Evolutionary conservation across 108 stramenopile genomes (phyloP).

Genomic region (Cyclotella sp.): DNA sequence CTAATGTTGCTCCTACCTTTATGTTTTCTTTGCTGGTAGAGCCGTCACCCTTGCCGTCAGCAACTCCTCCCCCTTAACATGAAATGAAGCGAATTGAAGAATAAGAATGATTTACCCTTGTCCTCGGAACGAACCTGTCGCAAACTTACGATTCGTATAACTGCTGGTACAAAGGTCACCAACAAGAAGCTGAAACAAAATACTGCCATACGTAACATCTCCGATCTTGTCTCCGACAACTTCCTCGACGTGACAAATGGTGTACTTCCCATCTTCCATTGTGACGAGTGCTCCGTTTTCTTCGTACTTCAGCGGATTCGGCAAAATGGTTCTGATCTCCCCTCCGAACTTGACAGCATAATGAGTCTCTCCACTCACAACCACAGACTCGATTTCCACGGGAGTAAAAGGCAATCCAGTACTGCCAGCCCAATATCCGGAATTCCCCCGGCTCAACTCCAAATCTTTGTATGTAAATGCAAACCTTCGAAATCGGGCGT

Average conservation of each 20-base stretch:
- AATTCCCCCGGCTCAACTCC: constrained; percentile 26
- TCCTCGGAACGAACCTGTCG: constrained; percentile 1
- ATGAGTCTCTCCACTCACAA: constrained; percentile 14
- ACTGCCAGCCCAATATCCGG: constrained; percentile 4
- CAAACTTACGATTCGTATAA: constrained; percentile 32
- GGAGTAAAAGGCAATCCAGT: constrained; percentile 29
- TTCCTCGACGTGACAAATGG: constrained; percentile 44
- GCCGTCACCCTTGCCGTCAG: constrained; percentile 43
- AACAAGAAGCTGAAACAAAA: constrained; percentile 27
- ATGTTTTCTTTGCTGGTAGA: constrained; percentile 26
- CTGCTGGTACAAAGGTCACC: constrained; percentile 12
- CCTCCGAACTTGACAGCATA: constrained; percentile 45
- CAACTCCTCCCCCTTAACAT: constrained; percentile 22
- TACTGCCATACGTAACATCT: constrained; percentile 8
- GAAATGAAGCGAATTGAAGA: not conserved
- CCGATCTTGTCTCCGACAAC: constrained; percentile 28
- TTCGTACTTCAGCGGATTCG: constrained; percentile 25
- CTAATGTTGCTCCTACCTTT: not conserved
- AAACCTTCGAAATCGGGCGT: constrained; percentile 37
- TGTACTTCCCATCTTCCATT: constrained; percentile 28
- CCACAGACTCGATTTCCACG: constrained; percentile 28
- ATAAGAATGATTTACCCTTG: too few species aligned
- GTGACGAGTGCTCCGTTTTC: constrained; percentile 7
- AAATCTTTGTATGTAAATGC: constrained; percentile 44
- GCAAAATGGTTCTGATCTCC: constrained; percentile 34